Evolutionary conservation across 768 basidiomycete species (phyloP), one percentile per base, ranked within the genome.

Genomic region (Dendrothele bispora): DNA sequence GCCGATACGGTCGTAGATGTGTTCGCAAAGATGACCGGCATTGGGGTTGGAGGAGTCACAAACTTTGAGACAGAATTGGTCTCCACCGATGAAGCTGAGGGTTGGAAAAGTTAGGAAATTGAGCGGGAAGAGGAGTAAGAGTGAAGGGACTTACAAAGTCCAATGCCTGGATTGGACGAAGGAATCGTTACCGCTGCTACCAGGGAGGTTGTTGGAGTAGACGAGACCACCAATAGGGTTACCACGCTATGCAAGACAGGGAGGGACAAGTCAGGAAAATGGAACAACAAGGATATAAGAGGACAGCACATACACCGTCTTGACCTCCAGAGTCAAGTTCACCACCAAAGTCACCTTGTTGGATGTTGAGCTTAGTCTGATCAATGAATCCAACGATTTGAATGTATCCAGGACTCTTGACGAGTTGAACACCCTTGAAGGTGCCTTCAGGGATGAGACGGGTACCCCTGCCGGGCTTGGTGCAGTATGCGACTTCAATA

Each of bases 241-340:
- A 6, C 83, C 83, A 55, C 75, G 73, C 70, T 79, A 48, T 6
- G 26, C 53, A n/a, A n/a, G n/a, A n/a, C n/a, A n/a, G n/a, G n/a
- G n/a, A n/a, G n/a, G n/a, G n/a, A n/a, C n/a, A n/a, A n/a, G n/a
- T n/a, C n/a, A n/a, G n/a, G n/a, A n/a, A n/a, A n/a, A n/a, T n/a
- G n/a, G n/a, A n/a, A n/a, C n/a, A n/a, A n/a, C n/a, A n/a, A n/a
- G n/a, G n/a, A n/a, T n/a, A n/a, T n/a, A n/a, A n/a, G n/a, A n/a
- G n/a, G n/a, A n/a, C n/a, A n/a, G n/a, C n/a, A n/a, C n/a, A n/a
- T n/a, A n/a, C n/a, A 46, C 66, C 55, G 57, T 83, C 80, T 44
- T 80, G 79, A 42, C 84, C 86, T 52, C 83, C 80, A 18, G 83
- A 77, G 60, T 88, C 83, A 35, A 86, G 74, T 62, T 88, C 87